Evolutionary conservation across 768 basidiomycete species (phyloP), one percentile per base, ranked within the genome.

Genomic region (Xerocomellus amylosporus): DNA sequence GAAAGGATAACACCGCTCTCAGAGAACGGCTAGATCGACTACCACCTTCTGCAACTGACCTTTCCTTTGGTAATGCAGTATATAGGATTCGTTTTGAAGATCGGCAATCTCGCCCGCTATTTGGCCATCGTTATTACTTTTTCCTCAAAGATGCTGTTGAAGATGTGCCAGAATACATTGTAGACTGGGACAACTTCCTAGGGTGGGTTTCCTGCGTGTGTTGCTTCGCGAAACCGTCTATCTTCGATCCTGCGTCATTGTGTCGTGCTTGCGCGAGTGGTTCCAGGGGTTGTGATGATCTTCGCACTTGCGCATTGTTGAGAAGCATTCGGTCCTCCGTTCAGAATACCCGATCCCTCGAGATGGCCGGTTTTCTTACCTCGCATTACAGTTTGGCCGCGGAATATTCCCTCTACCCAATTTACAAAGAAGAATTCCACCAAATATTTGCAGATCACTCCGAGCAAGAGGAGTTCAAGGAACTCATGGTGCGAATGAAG

Each of bases 151-250:
- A 98, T 64, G 97, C 97, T 5, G 96, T 99, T 2, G 96, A 95
- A 58, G 86, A 98, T 62, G 96, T 98, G 19, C 95, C 96, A 6
- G 97, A 99, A 70, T 99, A 95, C 65, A 77, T 99, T 46, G 97
- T 99, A n/a, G 80, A 84, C 56, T 99, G 96, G 96, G 87, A 91
- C 42, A 87, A 87, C 62, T 98, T 98, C 68, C 86, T 88, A 30
- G 73, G 81, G 94, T 97, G 59, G 60, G 82, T 74, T 48, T 50
- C 36, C 12, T 45, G 19, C 37, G 4, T 38, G 45, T 42, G 38
- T 49, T 44, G 8, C 38, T 49, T 55, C 22, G 14, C 37, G 13
- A 44, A 28, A 24, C 19, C 5, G 15, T 39, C 15, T 20, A 22
- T 24, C 24, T 24, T 26, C 33, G 30, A 28, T 53, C 30, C 24